phyloP scores from a whole-genome alignment of 257 asterid genomes.

The Gentiana dahurica region DNA sequence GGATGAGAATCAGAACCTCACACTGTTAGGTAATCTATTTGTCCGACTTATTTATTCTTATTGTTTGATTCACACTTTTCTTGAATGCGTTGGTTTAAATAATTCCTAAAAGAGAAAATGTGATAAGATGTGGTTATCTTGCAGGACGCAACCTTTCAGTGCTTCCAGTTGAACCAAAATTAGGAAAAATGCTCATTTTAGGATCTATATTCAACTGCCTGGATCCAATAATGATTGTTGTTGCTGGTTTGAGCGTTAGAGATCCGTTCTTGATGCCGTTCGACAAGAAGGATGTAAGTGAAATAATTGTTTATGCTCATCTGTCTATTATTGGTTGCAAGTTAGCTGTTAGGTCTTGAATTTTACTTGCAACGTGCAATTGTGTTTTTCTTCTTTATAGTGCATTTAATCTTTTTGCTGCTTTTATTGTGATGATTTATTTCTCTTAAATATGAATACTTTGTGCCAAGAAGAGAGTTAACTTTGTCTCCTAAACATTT shows the following conservation, averaged over 20 bases:
- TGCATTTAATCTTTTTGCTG: too few relatives aligned
- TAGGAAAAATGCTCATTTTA: slow-evolving; percentile 84
- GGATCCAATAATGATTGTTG: slow-evolving; percentile 83
- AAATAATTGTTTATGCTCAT: slow-evolving; percentile 6
- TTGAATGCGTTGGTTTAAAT: slow-evolving; percentile 3
- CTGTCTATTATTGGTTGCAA: slow-evolving; percentile 7
- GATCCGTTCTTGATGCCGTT: slow-evolving; percentile 95
- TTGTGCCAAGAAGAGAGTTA: too few relatives aligned
- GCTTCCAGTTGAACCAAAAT: slow-evolving; percentile 98
- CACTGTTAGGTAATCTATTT: slow-evolving; percentile 51
- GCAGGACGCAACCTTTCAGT: slow-evolving; percentile 70
- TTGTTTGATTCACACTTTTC: slow-evolving; percentile 7
- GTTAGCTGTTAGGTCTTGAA: background rate
- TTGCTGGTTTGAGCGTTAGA: slow-evolving; percentile 79
- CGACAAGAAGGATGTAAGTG: slow-evolving; percentile 90
- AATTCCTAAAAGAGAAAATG: slow-evolving; percentile 4
- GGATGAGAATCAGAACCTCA: slow-evolving; percentile 74
- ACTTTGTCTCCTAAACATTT: too few relatives aligned
- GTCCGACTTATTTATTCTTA: slow-evolving; percentile 10
- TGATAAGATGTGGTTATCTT: slow-evolving; percentile 17
- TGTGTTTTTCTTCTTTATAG: too few relatives aligned
- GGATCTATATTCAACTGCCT: slow-evolving; percentile 77
- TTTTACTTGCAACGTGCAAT: background rate
- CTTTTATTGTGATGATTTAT: too few relatives aligned
- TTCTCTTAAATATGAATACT: too few relatives aligned